Conservation (phyloP, 2,329 filamentous ascomycete genomes). For the Fusarium bulbicola region DNA sequence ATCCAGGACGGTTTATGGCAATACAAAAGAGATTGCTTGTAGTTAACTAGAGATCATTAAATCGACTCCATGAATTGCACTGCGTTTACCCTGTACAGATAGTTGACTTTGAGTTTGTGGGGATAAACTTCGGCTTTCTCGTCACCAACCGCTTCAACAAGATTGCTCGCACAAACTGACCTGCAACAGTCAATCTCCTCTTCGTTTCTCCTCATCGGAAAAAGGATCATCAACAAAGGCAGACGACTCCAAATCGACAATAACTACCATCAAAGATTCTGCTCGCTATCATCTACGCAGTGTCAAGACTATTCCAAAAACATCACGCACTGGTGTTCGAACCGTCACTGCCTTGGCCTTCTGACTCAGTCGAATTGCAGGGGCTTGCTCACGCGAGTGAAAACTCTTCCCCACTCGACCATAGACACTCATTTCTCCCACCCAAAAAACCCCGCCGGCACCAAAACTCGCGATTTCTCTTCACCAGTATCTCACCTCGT, state of each 20-base stretch:
- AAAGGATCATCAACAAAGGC: background rate
- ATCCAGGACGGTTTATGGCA: too few species aligned
- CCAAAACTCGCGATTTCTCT: conserved; percentile 37
- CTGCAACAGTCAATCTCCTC: background rate
- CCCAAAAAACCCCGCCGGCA: conserved; percentile 36
- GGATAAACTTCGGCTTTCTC: conserved; percentile 1
- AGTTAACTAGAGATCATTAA: too few species aligned
- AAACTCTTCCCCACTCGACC: conserved; percentile 46
- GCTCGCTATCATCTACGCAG: fast-evolving
- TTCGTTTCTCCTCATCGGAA: background rate
- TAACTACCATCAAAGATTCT: background rate
- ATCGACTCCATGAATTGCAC: background rate
- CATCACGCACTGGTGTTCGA: conserved; percentile 36
- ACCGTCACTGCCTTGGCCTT: conserved; percentile 34
- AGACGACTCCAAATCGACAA: background rate
- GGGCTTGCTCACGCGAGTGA: conserved; percentile 16
- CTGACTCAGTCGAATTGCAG: conserved; percentile 30
- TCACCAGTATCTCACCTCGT: conserved; percentile 35
- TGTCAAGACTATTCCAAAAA: conserved; percentile 9
- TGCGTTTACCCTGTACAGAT: background rate
- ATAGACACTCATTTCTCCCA: conserved; percentile 23
- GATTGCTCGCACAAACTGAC: background rate
- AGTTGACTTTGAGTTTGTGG: background rate
- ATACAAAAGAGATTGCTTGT: too few species aligned
- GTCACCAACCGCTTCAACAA: background rate